Evolutionary conservation across 306 rosid genomes (phyloP).

Genomic region (Vigna unguiculata): DNA sequence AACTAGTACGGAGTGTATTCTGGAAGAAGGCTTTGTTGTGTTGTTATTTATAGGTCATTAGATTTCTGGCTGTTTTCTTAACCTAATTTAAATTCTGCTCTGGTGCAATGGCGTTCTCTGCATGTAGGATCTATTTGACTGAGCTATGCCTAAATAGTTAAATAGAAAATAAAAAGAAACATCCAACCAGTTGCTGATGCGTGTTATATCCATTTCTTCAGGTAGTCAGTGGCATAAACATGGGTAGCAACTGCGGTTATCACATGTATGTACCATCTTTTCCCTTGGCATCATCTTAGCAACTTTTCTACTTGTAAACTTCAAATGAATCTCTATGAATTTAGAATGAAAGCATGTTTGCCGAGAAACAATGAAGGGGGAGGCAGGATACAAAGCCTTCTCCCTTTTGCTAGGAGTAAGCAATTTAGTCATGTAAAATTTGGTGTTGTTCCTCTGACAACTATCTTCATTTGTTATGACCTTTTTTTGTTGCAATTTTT

Average conservation of each 20-base stretch:
- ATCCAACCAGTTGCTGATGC: constrained; percentile 34
- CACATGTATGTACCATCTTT: constrained; percentile 63
- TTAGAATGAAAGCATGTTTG: not conserved
- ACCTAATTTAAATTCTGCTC: constrained; percentile 21
- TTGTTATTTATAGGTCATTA: not conserved
- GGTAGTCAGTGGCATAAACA: constrained; percentile 97
- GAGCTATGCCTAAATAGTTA: not conserved
- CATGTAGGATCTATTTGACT: constrained; percentile 19
- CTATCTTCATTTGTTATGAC: not conserved
- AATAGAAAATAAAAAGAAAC: constrained; percentile 12
- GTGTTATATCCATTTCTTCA: constrained; percentile 46
- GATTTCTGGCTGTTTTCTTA: not conserved
- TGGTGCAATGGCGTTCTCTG: not conserved
- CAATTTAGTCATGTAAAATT: constrained; percentile 11
- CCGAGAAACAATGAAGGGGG: constrained; percentile 1
- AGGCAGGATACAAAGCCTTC: constrained; percentile 18
- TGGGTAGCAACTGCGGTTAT: constrained; percentile 93
- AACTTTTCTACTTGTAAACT: constrained; percentile 11
- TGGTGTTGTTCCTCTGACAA: not conserved
- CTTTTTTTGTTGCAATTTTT: not conserved
- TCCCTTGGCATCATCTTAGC: not conserved
- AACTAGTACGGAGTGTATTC: not conserved
- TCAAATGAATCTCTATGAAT: constrained; percentile 4
- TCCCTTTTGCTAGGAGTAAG: constrained; percentile 10
- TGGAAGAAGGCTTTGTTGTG: not conserved